Conservation (phyloP, 2,329 filamentous ascomycete species). For the Aspergillus tanneri region DNA sequence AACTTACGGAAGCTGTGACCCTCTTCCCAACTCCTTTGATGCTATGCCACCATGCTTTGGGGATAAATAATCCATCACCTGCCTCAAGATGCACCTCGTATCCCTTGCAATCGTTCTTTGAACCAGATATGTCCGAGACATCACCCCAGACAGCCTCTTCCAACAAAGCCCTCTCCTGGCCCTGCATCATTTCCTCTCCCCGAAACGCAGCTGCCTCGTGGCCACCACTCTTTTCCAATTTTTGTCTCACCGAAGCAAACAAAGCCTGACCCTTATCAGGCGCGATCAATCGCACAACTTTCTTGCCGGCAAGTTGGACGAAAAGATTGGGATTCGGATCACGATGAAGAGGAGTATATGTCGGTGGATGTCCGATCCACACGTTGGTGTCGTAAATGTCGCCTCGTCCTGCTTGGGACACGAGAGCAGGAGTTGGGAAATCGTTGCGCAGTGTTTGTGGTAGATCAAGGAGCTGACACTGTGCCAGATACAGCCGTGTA, state of each 20-base stretch:
- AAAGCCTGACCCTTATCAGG: constrained; percentile 63
- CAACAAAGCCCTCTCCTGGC: constrained; percentile 65
- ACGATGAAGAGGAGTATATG: constrained; percentile 84
- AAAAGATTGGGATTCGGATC: constrained; percentile 96
- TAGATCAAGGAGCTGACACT: constrained; percentile 69
- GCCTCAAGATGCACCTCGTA: constrained; percentile 58
- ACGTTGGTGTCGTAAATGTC: constrained; percentile 85
- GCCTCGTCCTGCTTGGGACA: constrained; percentile 65
- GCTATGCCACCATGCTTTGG: constrained; percentile 84
- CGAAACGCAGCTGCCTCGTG: constrained; percentile 56
- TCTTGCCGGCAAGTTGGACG: constrained; percentile 72
- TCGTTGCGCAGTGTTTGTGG: constrained; percentile 63
- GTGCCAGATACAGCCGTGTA: constrained; percentile 75
- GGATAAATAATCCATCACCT: constrained; percentile 76
- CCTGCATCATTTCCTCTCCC: constrained; percentile 89
- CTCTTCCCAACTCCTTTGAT: constrained; percentile 63
- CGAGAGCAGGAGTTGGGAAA: constrained; percentile 65
- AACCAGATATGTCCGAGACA: constrained; percentile 23
- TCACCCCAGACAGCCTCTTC: constrained; percentile 69
- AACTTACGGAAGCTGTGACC: constrained; percentile 58
- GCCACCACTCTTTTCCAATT: constrained; percentile 36
- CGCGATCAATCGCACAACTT: constrained; percentile 69
- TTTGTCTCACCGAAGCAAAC: constrained; percentile 56
- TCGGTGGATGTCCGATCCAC: constrained; percentile 84
- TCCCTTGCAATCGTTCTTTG: constrained; percentile 28